Conservation (phyloP, 495 filamentous ascomycete species). For the Cladorrhinum samala region DNA sequence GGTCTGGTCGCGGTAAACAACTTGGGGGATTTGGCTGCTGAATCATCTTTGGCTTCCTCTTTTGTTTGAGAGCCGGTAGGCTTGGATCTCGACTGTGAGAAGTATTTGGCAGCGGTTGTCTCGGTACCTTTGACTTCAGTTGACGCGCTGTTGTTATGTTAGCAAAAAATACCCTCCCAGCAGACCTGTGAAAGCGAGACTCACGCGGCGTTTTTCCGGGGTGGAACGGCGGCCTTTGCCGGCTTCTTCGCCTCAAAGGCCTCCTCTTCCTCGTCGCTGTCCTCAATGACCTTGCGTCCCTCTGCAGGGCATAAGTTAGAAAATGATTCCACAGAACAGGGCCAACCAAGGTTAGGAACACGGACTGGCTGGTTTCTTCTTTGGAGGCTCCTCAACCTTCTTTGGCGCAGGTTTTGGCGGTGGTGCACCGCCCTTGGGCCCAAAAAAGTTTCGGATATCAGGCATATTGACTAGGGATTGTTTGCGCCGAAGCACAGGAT, state of each 20-base stretch:
- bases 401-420: constrained; percentile 43
- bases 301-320: constrained; percentile 37
- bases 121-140: constrained; percentile 37
- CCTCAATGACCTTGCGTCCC: constrained; percentile 65
- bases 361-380: constrained; percentile 38
- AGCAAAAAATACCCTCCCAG: background rate
- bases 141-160: constrained; percentile 4
- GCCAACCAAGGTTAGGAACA: background rate
- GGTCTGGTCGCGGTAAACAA: background rate
- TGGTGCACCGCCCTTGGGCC: constrained; percentile 47
- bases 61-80: constrained; percentile 24
- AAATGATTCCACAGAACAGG: background rate
- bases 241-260: constrained; percentile 37
- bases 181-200: constrained; percentile 3
- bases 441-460: constrained; percentile 80
- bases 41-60: constrained; percentile 12
- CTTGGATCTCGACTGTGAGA: constrained; percentile 39
- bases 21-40: background rate
- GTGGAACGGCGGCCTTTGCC: constrained; percentile 24
- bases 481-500: background rate
- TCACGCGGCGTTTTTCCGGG: constrained; percentile 39
- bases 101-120: constrained; percentile 45
- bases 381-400: constrained; percentile 39
- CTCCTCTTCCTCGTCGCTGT: constrained; percentile 66
- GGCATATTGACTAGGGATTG: constrained; percentile 47